phyloP scores from a whole-genome alignment of 495 filamentous ascomycete species.

The Margaritispora aquatica region DNA sequence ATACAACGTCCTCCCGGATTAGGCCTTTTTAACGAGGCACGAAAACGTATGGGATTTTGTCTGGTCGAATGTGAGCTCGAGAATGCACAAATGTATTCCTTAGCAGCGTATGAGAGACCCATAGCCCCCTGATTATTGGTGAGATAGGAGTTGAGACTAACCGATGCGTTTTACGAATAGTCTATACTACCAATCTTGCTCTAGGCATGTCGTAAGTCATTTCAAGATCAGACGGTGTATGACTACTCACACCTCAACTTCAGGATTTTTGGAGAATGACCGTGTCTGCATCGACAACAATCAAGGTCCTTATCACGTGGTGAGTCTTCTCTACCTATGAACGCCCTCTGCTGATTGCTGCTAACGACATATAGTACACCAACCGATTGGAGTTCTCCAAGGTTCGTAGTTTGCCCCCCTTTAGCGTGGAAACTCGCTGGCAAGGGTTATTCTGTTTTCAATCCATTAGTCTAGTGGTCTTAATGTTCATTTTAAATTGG shows the following conservation, averaged over 20 bases:
- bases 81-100: slow-evolving; percentile 48
- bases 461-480: background rate
- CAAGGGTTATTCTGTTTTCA: background rate
- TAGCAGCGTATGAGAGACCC: slow-evolving; percentile 39
- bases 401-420: background rate
- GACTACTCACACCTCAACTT: slow-evolving; percentile 3
- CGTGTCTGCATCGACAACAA: slow-evolving; percentile 44
- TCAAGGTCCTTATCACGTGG: slow-evolving; percentile 46
- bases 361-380: slow-evolving; percentile 31
- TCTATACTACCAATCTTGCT: slow-evolving; percentile 46
- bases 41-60: slow-evolving; percentile 50
- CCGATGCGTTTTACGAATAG: slow-evolving; percentile 24
- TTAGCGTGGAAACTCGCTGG: background rate
- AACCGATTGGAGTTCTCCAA: slow-evolving; percentile 38
- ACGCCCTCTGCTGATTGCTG: slow-evolving; percentile 6
- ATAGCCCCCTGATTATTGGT: background rate
- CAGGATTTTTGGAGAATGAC: slow-evolving; percentile 55
- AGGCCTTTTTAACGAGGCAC: slow-evolving; percentile 52
- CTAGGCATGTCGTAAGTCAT: slow-evolving; percentile 38
- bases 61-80: slow-evolving; percentile 48
- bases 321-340: slow-evolving; percentile 16
- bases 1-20: slow-evolving; percentile 46
- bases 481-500: background rate
- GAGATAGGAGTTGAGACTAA: slow-evolving; percentile 6
- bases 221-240: slow-evolving; percentile 8